phyloP scores from a whole-genome alignment of 2,329 filamentous ascomycete genomes.

The Atkinsonella hypoxylon region DNA sequence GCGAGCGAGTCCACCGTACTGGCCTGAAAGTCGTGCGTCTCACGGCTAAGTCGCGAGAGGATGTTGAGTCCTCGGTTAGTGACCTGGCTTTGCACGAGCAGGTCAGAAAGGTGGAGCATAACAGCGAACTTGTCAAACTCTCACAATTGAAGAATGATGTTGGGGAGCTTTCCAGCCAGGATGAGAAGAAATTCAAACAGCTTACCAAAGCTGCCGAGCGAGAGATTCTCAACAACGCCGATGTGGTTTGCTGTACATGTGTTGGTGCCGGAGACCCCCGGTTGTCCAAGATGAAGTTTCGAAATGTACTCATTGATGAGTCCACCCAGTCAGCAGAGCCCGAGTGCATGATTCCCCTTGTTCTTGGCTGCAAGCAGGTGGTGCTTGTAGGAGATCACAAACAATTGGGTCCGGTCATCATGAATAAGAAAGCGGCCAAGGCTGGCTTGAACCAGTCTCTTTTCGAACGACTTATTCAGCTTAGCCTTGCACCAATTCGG shows the following conservation, averaged over 20 bases:
- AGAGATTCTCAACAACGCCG: conserved; percentile 87
- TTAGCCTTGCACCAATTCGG: conserved; percentile 82
- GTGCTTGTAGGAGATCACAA: conserved; percentile 98
- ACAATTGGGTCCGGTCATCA: conserved; percentile 94
- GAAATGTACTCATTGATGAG: conserved; percentile 95
- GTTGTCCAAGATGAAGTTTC: conserved; percentile 93
- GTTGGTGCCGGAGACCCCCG: conserved; percentile 94
- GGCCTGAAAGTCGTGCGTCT: conserved; percentile 93
- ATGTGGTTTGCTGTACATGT: conserved; percentile 98
- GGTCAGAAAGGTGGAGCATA: conserved; percentile 94
- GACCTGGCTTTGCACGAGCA: conserved; percentile 95
- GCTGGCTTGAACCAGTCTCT: conserved; percentile 96
- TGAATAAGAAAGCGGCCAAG: conserved; percentile 99
- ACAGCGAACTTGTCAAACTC: conserved; percentile 83
- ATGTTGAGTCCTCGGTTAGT: conserved; percentile 95
- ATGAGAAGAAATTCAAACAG: conserved; percentile 98
- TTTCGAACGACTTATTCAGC: conserved; percentile 88
- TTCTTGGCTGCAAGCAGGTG: conserved; percentile 95
- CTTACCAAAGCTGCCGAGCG: conserved; percentile 87
- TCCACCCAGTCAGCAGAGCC: conserved; percentile 97
- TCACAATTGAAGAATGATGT: conserved; percentile 85
- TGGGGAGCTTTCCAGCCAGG: conserved; percentile 84
- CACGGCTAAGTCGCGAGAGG: conserved; percentile 96
- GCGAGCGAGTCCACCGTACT: conserved; percentile 89
- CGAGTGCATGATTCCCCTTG: conserved; percentile 96